A percentile compares a stretch with the other conserved stretches of the same genome.
These are phyloP conservation scores for Aspergillus nidulans DNA, from an alignment of 495 filamentous ascomycete species.

Conservation along the genomic window DNA sequence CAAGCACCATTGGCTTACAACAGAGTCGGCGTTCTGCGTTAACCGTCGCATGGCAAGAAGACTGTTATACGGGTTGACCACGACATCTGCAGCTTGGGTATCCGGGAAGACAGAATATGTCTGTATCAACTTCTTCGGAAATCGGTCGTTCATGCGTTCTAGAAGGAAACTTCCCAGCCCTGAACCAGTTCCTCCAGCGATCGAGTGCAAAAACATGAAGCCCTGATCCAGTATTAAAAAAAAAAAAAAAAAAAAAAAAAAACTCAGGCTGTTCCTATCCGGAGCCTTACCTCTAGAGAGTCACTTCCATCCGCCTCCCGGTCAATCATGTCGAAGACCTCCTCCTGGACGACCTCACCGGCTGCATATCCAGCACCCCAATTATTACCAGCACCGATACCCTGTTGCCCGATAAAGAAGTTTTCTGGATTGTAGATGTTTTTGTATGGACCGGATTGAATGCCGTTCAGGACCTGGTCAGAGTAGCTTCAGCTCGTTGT, in stretches of 20 bases:
- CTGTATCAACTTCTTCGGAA: conserved; percentile 98
- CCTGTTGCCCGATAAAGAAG: conserved; percentile 90
- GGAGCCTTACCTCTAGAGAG: conserved; percentile 70
- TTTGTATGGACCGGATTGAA: conserved; percentile 87
- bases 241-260: background rate
- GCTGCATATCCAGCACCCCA: conserved; percentile 94
- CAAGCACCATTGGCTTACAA: conserved; percentile 42
- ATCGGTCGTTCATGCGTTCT: conserved; percentile 95
- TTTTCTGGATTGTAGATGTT: conserved; percentile 99
- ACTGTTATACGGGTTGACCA: conserved; percentile 98
- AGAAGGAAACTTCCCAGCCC: conserved; percentile 90
- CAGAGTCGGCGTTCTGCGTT: conserved; percentile 94
- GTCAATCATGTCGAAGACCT: conserved; percentile 99
- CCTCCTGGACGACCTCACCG: conserved; percentile 89
- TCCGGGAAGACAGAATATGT: conserved; percentile 98
- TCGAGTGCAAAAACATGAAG: conserved; percentile 98
- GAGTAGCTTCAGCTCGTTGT: conserved; percentile 11
- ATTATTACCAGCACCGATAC: conserved; percentile 92
- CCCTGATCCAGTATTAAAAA: conserved; percentile 47
- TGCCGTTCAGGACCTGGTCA: conserved; percentile 75
- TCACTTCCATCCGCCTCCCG: conserved; percentile 97
- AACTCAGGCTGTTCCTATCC: background rate
- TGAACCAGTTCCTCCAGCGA: conserved; percentile 93
- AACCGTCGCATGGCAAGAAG: conserved; percentile 84
- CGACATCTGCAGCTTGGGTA: conserved; percentile 80